A percentile compares a stretch with the other conserved stretches of the same genome.
These are phyloP conservation scores for Hammondia hammondi DNA, from an alignment of 169 alveolate genomes.

Conservation along the genomic window DNA sequence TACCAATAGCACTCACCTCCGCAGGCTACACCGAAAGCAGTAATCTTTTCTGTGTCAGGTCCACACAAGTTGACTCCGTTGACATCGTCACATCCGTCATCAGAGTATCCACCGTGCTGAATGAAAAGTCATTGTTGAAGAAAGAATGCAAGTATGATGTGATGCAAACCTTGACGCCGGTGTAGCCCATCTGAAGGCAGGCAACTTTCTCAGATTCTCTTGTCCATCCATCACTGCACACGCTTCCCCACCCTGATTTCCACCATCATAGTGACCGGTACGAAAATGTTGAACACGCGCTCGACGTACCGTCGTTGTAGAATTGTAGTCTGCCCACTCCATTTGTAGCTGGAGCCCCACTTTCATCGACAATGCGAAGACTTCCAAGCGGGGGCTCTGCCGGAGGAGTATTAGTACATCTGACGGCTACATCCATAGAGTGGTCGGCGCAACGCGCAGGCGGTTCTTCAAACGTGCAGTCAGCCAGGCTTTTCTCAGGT, in stretches of 20 bases:
- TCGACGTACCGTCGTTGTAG: slow-evolving; percentile 43
- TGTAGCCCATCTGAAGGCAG: slow-evolving; percentile 87
- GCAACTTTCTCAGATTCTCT: slow-evolving; percentile 85
- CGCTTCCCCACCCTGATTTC: slow-evolving; percentile 81
- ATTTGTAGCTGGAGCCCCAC: slow-evolving; percentile 76
- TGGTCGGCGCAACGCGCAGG: slow-evolving; percentile 81
- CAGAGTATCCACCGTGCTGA: slow-evolving; percentile 88
- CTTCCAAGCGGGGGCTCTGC: slow-evolving; percentile 80
- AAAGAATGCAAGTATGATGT: background rate
- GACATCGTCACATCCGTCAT: slow-evolving; percentile 82
- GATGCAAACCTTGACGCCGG: slow-evolving; percentile 45
- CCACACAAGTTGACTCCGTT: slow-evolving; percentile 90
- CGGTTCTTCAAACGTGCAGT: slow-evolving; percentile 85
- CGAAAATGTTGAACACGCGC: background rate
- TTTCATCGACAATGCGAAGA: slow-evolving; percentile 80
- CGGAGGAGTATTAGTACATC: slow-evolving; percentile 81
- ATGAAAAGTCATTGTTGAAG: background rate
- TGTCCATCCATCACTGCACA: slow-evolving; percentile 87
- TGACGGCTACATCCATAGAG: slow-evolving; percentile 84
- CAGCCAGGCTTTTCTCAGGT: slow-evolving; percentile 76
- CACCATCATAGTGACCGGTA: background rate
- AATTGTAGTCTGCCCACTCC: slow-evolving; percentile 80
- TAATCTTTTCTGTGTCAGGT: slow-evolving; percentile 81
- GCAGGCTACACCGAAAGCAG: slow-evolving; percentile 86
- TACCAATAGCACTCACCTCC: slow-evolving; percentile 75